Evolutionary conservation across 163 green algal genomes (phyloP), one percentile per base, ranked within the genome.

Genomic region (Scenedesmus sp.): DNA sequence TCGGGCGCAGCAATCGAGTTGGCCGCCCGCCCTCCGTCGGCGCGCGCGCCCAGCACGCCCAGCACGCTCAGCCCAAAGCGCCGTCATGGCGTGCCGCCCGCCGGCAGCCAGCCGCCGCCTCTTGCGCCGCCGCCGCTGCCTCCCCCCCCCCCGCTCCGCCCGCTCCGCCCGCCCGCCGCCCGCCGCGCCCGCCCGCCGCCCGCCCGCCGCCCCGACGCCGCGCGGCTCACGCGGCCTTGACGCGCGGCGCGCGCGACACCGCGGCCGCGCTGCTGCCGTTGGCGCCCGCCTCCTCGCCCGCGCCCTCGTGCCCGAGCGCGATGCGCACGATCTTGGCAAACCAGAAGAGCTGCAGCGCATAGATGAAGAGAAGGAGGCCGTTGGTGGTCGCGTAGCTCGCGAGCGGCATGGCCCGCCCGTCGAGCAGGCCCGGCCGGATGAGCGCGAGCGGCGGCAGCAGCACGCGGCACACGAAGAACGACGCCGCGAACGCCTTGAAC

Each of bases 311-410:
- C 13, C 70, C 71, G 45, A 80, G 10, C 7, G 62, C 62, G 29
- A 81, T 74, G 22, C 22, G 18, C 10, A 66, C 62, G 45, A 81
- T 81, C 62, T 81, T 81, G 33, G 11, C 6, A 28, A 81, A 83
- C 75, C 75, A 83, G 17, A 83, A 74, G 24, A 83, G 42, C 75
- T 83, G 75, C 64, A 83, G 20, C n/a, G 44, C 47, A 56, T 83
- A 83, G 17, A 83, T 70, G 57, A 64, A 45, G 22, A 83, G 44
- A 64, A 83, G 63, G 44, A 83, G 57, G 3, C 64, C 75, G 34
- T 83, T 83, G 11, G 65, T 76, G 29, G 77, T 70, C 28, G 62
- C 69, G 26, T 76, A 82, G 42, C 31, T 70, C 9, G 31, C 29
- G 10, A 50, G n/a, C 14, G 75, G 75, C 75, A 82, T 63, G 20